These are phyloP conservation scores for Luffa aegyptiaca DNA, from an alignment of 306 rosid species.

Conservation along the genomic window DNA sequence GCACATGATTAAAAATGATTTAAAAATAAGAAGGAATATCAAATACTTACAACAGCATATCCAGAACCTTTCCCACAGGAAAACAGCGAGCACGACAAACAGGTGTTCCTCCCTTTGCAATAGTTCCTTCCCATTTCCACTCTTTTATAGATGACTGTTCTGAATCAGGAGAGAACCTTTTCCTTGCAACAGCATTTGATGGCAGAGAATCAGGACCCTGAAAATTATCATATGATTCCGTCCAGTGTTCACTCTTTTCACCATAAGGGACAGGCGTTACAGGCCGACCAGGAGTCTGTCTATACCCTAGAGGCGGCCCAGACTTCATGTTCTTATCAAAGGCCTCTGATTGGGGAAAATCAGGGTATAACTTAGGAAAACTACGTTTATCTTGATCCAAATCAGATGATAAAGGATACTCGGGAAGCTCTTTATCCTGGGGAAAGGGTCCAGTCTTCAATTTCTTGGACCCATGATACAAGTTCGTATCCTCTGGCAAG, in stretches of 20 bases:
- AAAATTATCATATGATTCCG: constrained; percentile 46
- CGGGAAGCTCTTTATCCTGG: constrained; percentile 71
- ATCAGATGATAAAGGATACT: constrained; percentile 49
- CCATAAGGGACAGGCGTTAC: constrained; percentile 29
- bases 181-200: constrained; percentile 39
- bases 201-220: constrained; percentile 39
- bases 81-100: constrained; percentile 96
- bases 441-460: constrained; percentile 44
- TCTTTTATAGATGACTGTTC: constrained; percentile 44
- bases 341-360: constrained; percentile 34
- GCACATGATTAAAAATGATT: not conserved
- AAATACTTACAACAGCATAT: constrained; percentile 64
- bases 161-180: constrained; percentile 59
- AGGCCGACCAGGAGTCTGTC: constrained; percentile 42
- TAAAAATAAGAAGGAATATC: not conserved
- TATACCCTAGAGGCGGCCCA: constrained; percentile 38
- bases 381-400: constrained; percentile 49
- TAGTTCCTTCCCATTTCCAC: constrained; percentile 99
- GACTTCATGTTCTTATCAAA: constrained; percentile 42
- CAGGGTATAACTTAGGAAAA: constrained; percentile 36
- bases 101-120: constrained; percentile 97
- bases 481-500: constrained; percentile 46
- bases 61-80: constrained; percentile 87
- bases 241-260: constrained; percentile 55
- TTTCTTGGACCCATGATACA: constrained; percentile 50